Evolutionary conservation across 768 basidiomycete genomes (phyloP).

Genomic region (Trametes cingulata): DNA sequence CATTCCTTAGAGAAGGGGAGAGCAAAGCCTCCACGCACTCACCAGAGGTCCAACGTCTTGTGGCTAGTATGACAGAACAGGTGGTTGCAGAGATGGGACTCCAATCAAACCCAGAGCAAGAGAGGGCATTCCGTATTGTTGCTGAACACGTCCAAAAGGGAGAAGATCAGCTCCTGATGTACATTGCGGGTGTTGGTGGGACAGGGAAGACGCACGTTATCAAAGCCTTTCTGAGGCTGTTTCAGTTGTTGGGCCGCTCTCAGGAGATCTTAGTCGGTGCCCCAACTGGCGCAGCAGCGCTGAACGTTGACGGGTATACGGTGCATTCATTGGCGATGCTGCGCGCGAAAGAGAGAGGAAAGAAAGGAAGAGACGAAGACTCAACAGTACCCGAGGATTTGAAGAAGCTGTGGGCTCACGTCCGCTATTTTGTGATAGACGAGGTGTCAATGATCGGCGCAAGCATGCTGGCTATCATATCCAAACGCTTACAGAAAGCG

Average conservation of each 20-base stretch:
- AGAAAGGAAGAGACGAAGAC: too few relatives aligned
- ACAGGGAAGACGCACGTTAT: slow-evolving; percentile 36
- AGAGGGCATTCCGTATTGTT: slow-evolving; percentile 17
- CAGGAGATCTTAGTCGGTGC: slow-evolving; percentile 25
- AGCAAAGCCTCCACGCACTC: too few relatives aligned
- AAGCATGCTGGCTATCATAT: slow-evolving; percentile 24
- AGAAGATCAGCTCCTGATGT: slow-evolving; percentile 26
- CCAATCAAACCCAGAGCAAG: slow-evolving; percentile 14
- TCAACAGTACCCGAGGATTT: too few relatives aligned
- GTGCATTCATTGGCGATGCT: slow-evolving; percentile 32
- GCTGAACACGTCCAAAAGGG: neutral
- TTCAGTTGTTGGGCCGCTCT: neutral
- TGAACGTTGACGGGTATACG: slow-evolving; percentile 31
- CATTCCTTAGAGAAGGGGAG: too few relatives aligned
- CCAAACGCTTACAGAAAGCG: slow-evolving; percentile 22
- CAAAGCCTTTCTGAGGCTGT: slow-evolving; percentile 22
- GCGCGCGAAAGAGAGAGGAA: too few relatives aligned
- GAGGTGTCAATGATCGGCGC: slow-evolving; percentile 28
- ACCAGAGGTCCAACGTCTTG: neutral
- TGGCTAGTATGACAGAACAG: neutral
- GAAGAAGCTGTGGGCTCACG: slow-evolving; percentile 23
- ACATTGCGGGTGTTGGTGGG: slow-evolving; percentile 33
- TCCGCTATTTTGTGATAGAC: slow-evolving; percentile 26
- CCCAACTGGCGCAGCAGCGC: slow-evolving; percentile 34
- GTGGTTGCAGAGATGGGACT: neutral